These are phyloP conservation scores for Wickerhamiella sorbophila DNA, from an alignment of 805 yeast species.

Conservation along the genomic window DNA sequence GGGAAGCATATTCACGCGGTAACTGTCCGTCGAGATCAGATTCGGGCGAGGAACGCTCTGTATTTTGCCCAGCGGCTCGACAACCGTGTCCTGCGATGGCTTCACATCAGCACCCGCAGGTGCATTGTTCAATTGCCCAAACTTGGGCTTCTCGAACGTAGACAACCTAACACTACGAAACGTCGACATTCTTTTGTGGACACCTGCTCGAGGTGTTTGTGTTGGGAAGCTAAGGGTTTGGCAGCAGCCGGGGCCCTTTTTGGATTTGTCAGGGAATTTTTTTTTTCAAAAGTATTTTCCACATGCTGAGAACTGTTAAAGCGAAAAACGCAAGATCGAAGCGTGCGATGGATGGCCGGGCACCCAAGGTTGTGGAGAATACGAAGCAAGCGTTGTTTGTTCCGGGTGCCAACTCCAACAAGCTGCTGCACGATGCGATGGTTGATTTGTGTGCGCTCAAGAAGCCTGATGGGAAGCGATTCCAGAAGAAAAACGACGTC, in stretches of 20 bases:
- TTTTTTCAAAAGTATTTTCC: not conserved
- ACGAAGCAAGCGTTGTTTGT: conserved; percentile 80
- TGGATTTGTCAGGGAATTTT: not conserved
- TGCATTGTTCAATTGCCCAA: not conserved
- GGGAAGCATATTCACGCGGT: conserved; percentile 41
- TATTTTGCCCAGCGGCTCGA: not conserved
- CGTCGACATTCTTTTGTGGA: conserved; percentile 2
- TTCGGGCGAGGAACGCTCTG: conserved; percentile 27
- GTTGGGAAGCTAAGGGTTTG: not conserved
- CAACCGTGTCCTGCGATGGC: not conserved
- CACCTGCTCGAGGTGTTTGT: not conserved
- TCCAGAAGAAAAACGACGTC: conserved; percentile 74
- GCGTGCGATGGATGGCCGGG: conserved; percentile 81
- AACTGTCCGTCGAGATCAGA: conserved; percentile 43
- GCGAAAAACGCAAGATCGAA: conserved; percentile 94
- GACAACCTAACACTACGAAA: conserved; percentile 1
- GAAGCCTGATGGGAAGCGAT: conserved; percentile 80
- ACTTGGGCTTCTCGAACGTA: not conserved
- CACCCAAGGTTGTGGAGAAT: conserved; percentile 79
- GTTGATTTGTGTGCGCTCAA: conserved; percentile 79
- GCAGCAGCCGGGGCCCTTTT: not conserved
- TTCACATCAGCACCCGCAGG: not conserved
- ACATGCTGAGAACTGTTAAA: conserved; percentile 36
- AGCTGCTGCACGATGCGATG: conserved; percentile 74
- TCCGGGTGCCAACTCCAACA: conserved; percentile 73